Percentiles rank a stretch among this genome's conserved stretches.
Evolutionary conservation across 1,284 basidiomycete genomes (phyloP).

Genomic region (Rhizoctonia solani): DNA sequence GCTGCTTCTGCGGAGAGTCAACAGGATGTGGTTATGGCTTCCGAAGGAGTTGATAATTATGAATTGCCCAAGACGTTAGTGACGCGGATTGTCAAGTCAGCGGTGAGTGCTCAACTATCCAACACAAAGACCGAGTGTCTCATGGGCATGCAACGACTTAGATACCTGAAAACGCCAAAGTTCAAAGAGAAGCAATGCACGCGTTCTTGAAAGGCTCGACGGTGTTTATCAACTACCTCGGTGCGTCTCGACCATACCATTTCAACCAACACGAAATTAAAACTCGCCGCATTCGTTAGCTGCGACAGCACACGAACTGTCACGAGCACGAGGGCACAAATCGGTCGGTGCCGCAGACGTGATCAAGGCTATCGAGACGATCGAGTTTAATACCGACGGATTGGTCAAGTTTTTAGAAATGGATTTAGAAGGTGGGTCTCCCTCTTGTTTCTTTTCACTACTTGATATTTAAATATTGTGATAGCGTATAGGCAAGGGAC

Average conservation of each 20-base stretch:
- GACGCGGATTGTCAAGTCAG: constrained; percentile 77
- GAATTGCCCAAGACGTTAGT: constrained; percentile 83
- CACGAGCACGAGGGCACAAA: constrained; percentile 80
- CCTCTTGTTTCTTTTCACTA: background rate
- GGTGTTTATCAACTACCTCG: constrained; percentile 88
- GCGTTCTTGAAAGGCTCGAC: constrained; percentile 85
- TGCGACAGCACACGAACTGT: constrained; percentile 82
- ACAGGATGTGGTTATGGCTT: constrained; percentile 62
- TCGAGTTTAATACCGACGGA: constrained; percentile 70
- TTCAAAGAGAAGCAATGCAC: constrained; percentile 84
- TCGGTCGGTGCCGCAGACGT: constrained; percentile 88
- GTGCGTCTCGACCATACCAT: constrained; percentile 52
- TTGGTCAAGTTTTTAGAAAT: constrained; percentile 67
- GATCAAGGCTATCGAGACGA: constrained; percentile 77
- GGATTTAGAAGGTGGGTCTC: constrained; percentile 68
- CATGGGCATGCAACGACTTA: constrained; percentile 43
- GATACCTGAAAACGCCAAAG: constrained; percentile 82
- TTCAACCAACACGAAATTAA: too few relatives aligned
- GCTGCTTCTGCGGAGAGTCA: constrained; percentile 60
- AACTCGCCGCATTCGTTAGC: too few relatives aligned
- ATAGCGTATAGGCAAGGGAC: constrained; percentile 33
- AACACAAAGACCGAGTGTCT: background rate
- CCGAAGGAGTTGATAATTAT: constrained; percentile 82
- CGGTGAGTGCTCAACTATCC: constrained; percentile 47
- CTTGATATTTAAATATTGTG: background rate